Evolutionary conservation across 1,284 basidiomycete genomes (phyloP).

Genomic region (Sporisorium graminicola): DNA sequence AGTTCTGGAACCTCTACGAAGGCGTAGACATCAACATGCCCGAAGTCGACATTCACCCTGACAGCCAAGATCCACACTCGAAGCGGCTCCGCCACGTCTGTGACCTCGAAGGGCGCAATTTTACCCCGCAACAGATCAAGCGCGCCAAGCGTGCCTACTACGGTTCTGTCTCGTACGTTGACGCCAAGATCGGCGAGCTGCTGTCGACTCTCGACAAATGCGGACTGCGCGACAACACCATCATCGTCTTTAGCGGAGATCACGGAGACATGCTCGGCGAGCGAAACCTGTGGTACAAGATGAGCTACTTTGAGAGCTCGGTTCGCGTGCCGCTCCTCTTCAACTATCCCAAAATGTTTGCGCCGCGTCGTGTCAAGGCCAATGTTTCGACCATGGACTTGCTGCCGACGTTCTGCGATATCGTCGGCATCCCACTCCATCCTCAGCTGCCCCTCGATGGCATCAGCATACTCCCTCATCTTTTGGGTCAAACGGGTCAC

Average conservation of each 20-base stretch:
- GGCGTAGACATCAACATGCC: constrained; percentile 44
- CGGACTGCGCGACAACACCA: constrained; percentile 36
- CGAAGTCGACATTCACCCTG: constrained; percentile 39
- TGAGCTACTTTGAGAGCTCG: constrained; percentile 49
- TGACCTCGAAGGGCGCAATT: constrained; percentile 35
- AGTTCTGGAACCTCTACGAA: constrained; percentile 41
- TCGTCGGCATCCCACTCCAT: constrained; percentile 34
- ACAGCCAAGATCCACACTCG: constrained; percentile 36
- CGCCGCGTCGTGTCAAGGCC: constrained; percentile 37
- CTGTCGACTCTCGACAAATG: constrained; percentile 32
- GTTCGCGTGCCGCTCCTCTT: constrained; percentile 45
- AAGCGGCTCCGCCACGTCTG: constrained; percentile 44
- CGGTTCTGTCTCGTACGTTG: constrained; percentile 40
- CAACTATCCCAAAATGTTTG: constrained; percentile 39
- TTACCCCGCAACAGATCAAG: constrained; percentile 43
- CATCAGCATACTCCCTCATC: constrained; percentile 37
- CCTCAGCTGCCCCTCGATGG: constrained; percentile 37
- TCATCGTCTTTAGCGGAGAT: constrained; percentile 44
- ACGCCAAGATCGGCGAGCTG: constrained; percentile 41
- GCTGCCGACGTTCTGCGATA: constrained; percentile 40
- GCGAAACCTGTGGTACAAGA: constrained; percentile 45
- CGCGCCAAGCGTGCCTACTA: constrained; percentile 46
- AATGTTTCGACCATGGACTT: constrained; percentile 46
- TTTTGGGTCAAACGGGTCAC: constrained; percentile 28
- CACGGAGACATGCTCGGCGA: constrained; percentile 46